phyloP scores from a whole-genome alignment of 495 filamentous ascomycete species.

The Umbilicaria muhlenbergii region DNA sequence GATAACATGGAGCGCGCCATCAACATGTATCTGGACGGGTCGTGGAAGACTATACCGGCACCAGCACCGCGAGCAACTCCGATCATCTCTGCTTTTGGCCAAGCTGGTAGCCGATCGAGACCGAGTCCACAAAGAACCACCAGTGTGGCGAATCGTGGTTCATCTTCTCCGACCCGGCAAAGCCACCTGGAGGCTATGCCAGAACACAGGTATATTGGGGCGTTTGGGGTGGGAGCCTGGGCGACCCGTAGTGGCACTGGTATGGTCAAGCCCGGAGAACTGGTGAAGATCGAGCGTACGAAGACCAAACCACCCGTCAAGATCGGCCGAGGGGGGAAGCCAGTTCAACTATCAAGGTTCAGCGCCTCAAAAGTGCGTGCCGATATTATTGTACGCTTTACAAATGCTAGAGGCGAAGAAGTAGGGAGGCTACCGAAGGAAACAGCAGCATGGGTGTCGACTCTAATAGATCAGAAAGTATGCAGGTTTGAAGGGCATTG shows the following conservation, averaged over 20 bases:
- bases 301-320: constrained; percentile 50
- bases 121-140: too few relatives aligned
- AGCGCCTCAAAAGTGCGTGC: constrained; percentile 29
- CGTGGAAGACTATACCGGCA: constrained; percentile 47
- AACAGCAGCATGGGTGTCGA: constrained; percentile 83
- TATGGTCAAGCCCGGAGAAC: constrained; percentile 61
- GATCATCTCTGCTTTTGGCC: constrained; percentile 4
- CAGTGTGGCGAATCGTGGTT: too few relatives aligned
- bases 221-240: constrained; percentile 87
- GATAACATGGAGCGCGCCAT: constrained; percentile 51
- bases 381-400: constrained; percentile 92
- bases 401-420: constrained; percentile 62
- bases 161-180: not conserved
- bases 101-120: not conserved
- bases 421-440: constrained; percentile 83
- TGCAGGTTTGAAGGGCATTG: constrained; percentile 78
- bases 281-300: constrained; percentile 71
- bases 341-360: constrained; percentile 23
- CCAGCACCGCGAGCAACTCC: constrained; percentile 1
- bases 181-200: constrained; percentile 30
- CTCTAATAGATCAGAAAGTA: constrained; percentile 79
- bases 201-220: constrained; percentile 63
- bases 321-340: constrained; percentile 30
- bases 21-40: constrained; percentile 87
- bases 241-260: constrained; percentile 68